A percentile compares a stretch with the other conserved stretches of the same genome.
Evolutionary conservation across 2,329 filamentous ascomycete species (phyloP).

Genomic region (Paracoccidioides brasiliensis): DNA sequence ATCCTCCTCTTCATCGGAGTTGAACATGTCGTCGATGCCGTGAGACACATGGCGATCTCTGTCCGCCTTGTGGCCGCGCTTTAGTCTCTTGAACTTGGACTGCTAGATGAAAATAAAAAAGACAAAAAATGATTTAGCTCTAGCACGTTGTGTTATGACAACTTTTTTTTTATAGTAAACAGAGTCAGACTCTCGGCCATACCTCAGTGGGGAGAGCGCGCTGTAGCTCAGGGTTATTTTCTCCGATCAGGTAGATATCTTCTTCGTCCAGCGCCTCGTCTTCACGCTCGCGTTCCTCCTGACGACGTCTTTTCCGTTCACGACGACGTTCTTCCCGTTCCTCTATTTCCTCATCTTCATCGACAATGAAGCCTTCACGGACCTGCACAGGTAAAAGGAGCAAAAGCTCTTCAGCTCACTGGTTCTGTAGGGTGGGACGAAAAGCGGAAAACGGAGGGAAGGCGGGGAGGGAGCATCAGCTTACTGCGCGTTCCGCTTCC

Average conservation of each 20-base stretch:
- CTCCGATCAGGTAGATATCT: slow-evolving; percentile 87
- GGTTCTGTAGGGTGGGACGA: neutral
- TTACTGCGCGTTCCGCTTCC: slow-evolving; percentile 64
- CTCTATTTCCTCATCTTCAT: slow-evolving; percentile 74
- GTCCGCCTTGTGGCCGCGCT: slow-evolving; percentile 70
- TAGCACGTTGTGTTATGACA: neutral
- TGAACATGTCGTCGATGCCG: slow-evolving; percentile 85
- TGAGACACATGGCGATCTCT: slow-evolving; percentile 48
- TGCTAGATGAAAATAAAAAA: slow-evolving; percentile 25
- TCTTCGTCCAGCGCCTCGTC: slow-evolving; percentile 83
- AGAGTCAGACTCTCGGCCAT: slow-evolving; percentile 20
- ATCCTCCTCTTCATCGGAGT: slow-evolving; percentile 77
- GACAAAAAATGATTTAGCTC: slow-evolving; percentile 1
- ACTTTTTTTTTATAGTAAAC: neutral
- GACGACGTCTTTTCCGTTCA: slow-evolving; percentile 64
- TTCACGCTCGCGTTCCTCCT: slow-evolving; percentile 66
- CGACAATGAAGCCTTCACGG: slow-evolving; percentile 89
- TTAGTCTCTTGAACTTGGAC: slow-evolving; percentile 92
- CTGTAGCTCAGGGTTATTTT: slow-evolving; percentile 59
- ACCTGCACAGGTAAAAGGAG: slow-evolving; percentile 42
- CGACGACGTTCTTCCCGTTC: slow-evolving; percentile 47
- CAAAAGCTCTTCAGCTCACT: neutral
- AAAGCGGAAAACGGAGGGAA: neutral
- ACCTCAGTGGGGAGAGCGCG: slow-evolving; percentile 58
- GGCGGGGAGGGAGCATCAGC: slow-evolving; percentile 12